Evolutionary conservation across 108 stramenopile genomes (phyloP).

Genomic region (Stephanodiscus triporus): DNA sequence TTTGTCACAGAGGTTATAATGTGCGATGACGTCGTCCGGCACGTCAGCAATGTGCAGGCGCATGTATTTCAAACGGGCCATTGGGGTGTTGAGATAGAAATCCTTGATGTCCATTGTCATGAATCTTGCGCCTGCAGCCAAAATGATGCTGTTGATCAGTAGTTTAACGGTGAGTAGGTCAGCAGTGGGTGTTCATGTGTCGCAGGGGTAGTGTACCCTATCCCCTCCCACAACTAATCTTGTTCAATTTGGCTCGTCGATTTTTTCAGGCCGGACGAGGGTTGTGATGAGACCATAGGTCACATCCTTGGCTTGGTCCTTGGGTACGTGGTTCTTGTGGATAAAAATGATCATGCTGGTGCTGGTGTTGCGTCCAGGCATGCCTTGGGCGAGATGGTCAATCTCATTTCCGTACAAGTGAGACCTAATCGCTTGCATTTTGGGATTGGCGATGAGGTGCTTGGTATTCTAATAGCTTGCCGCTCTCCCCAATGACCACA

Average conservation of each 20-base stretch:
- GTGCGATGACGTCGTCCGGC: slow-evolving; percentile 38
- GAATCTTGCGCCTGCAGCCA: slow-evolving; percentile 13
- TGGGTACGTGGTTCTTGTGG: too few species aligned
- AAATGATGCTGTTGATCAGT: not conserved
- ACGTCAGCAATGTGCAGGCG: slow-evolving; percentile 17
- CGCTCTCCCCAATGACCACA: too few species aligned
- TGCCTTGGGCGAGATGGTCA: not conserved
- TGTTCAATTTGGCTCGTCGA: too few species aligned
- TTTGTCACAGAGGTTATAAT: slow-evolving; percentile 33
- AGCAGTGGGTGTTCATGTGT: too few species aligned
- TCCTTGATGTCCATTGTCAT: slow-evolving; percentile 45
- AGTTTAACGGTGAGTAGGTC: too few species aligned
- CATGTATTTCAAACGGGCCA: slow-evolving; percentile 46
- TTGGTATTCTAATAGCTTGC: not conserved
- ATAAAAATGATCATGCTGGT: not conserved
- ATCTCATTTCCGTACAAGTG: not conserved
- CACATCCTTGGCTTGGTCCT: too few species aligned
- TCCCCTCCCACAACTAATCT: too few species aligned
- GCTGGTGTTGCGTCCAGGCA: not conserved
- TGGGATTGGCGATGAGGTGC: not conserved
- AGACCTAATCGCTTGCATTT: not conserved
- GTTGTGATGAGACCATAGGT: too few species aligned
- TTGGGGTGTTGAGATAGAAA: slow-evolving; percentile 51
- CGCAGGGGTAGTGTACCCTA: too few species aligned
- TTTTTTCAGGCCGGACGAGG: too few species aligned